A percentile compares a stretch with the other conserved stretches of the same genome.
These are phyloP conservation scores for Solanum clarkiae DNA, from an alignment of 257 asterid species.

Conservation along the genomic window DNA sequence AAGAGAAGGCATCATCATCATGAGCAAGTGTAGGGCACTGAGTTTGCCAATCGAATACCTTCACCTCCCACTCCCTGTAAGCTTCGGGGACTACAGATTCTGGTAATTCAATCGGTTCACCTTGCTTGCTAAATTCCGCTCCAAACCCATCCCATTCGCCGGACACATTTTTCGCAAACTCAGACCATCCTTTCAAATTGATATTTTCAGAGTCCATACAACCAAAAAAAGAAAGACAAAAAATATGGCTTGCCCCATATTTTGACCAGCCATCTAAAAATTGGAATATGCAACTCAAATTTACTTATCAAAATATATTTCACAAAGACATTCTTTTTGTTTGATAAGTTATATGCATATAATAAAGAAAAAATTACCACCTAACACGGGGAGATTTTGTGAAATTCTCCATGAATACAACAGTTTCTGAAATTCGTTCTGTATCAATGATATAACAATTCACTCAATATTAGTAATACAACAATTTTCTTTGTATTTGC, in stretches of 20 bases:
- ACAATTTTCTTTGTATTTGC: neutral
- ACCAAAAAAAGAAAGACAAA: neutral
- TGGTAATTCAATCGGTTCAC: conserved; percentile 60
- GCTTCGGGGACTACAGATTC: conserved; percentile 86
- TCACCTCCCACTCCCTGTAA: conserved; percentile 83
- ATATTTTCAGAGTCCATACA: neutral
- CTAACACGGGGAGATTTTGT: neutral
- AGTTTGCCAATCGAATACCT: conserved; percentile 90
- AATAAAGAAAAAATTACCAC: neutral
- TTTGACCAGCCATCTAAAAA: neutral
- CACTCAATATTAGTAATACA: too few species aligned
- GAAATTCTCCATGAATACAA: neutral
- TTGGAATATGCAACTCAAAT: neutral
- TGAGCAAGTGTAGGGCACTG: conserved; percentile 92
- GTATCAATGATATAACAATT: too few species aligned
- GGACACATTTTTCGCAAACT: conserved; percentile 47
- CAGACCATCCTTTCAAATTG: conserved; percentile 36
- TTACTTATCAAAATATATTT: neutral
- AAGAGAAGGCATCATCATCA: conserved; percentile 6
- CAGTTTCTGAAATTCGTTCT: too few species aligned
- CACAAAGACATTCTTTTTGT: neutral
- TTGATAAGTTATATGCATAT: neutral
- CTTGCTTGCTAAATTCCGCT: conserved; percentile 63
- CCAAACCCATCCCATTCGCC: conserved; percentile 99
- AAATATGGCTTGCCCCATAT: neutral